phyloP scores from a whole-genome alignment of 106 monocot genomes.

The Dioscorea dumetorum region DNA sequence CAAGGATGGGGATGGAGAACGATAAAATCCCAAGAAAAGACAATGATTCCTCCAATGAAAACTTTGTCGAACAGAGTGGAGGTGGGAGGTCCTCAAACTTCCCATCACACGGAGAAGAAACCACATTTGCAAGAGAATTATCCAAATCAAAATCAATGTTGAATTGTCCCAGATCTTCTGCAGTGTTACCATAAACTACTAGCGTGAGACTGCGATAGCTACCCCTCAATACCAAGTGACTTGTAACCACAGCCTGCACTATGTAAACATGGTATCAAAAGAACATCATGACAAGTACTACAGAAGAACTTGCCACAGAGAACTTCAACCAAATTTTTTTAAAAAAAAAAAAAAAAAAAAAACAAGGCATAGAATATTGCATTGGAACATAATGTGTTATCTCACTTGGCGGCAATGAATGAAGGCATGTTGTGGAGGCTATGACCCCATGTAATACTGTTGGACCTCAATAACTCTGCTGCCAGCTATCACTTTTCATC shows the following conservation, averaged over 20 bases:
- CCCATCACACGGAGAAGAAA: conserved; percentile 73
- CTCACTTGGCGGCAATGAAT: too few relatives aligned
- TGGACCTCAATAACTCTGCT: too few relatives aligned
- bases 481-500: too few relatives aligned
- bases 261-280: neutral
- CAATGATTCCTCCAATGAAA: conserved; percentile 56
- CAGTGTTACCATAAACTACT: conserved; percentile 92
- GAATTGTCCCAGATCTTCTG: conserved; percentile 95
- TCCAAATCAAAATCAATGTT: conserved; percentile 84
- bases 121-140: conserved; percentile 66
- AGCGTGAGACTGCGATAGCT: conserved; percentile 94
- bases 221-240: conserved; percentile 82
- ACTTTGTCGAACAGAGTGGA: conserved; percentile 48
- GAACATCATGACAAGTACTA: too few relatives aligned
- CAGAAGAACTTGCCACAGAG: too few relatives aligned
- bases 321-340: too few relatives aligned
- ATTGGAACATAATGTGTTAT: too few relatives aligned
- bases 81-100: conserved; percentile 86
- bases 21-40: conserved; percentile 42
- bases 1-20: conserved; percentile 28
- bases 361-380: neutral
- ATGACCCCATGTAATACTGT: too few relatives aligned
- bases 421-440: too few relatives aligned
- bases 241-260: conserved; percentile 91
- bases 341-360: too few relatives aligned